These are phyloP conservation scores for Monilinia fructigena DNA, from an alignment of 2,329 filamentous ascomycete species.

Conservation along the genomic window DNA sequence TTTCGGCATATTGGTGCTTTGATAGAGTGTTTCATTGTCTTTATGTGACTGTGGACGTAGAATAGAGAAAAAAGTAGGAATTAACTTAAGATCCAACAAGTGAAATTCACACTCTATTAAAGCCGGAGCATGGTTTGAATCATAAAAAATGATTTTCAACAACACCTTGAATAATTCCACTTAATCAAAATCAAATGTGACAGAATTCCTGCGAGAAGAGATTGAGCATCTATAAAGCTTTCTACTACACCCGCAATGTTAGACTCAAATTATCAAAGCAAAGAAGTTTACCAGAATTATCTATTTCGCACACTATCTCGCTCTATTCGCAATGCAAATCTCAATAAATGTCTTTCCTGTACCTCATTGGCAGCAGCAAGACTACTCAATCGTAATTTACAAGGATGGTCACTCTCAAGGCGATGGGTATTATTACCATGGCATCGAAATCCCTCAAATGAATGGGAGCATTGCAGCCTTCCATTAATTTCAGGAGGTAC, in stretches of 20 bases:
- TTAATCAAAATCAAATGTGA: neutral
- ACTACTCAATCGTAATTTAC: neutral
- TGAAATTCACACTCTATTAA: neutral
- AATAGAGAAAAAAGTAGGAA: too few species aligned
- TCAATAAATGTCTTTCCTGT: neutral
- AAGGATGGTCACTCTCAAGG: neutral
- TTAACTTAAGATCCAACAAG: too few species aligned
- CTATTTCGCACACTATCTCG: neutral
- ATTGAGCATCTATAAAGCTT: neutral
- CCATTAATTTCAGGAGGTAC: fast-evolving
- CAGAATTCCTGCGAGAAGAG: neutral
- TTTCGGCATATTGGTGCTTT: too few species aligned
- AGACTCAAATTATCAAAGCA: neutral
- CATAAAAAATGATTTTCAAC: neutral
- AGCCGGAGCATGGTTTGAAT: neutral
- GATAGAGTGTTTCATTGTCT: too few species aligned
- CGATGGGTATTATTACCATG: neutral
- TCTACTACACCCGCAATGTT: neutral
- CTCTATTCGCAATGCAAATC: neutral
- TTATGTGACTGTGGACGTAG: too few species aligned
- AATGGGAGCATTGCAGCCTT: neutral
- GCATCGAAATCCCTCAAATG: neutral
- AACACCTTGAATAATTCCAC: neutral
- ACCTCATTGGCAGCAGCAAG: neutral
- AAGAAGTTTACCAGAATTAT: neutral